Evolutionary conservation across 1,139 yeast species (phyloP).

Genomic region (Lodderomyces elongisporus): DNA sequence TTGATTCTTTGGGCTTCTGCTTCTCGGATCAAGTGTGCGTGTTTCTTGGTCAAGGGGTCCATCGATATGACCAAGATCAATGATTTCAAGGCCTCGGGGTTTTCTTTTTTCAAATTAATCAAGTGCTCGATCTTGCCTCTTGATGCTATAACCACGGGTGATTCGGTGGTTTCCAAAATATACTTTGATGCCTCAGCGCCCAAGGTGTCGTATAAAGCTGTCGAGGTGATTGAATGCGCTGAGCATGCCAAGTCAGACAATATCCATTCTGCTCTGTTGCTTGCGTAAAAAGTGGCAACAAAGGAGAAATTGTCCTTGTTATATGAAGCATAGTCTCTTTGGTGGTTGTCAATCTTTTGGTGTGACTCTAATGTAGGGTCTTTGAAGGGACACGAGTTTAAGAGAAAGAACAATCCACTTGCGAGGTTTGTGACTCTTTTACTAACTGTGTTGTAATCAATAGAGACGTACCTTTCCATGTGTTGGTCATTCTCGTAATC

Average conservation of each 20-base stretch:
- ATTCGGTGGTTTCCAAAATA: slow-evolving; percentile 30
- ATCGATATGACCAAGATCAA: slow-evolving; percentile 30
- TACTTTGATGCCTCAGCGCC: slow-evolving; percentile 32
- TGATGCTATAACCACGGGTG: slow-evolving; percentile 33
- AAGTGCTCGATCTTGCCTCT: slow-evolving; percentile 25
- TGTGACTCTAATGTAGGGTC: slow-evolving; percentile 20
- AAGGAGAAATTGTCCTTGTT: slow-evolving; percentile 25
- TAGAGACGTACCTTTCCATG: slow-evolving; percentile 15
- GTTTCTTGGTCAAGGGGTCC: slow-evolving; percentile 27
- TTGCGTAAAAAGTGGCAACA: slow-evolving; percentile 30
- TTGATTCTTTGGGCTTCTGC: slow-evolving; percentile 23
- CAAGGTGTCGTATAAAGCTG: slow-evolving; percentile 39
- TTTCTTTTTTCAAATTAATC: slow-evolving; percentile 22
- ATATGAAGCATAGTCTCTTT: slow-evolving; percentile 17
- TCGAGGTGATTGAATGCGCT: slow-evolving; percentile 31
- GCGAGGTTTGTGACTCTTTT: slow-evolving; percentile 23
- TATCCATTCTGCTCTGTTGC: slow-evolving; percentile 37
- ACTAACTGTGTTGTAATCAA: slow-evolving; percentile 20
- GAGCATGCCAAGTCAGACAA: slow-evolving; percentile 35
- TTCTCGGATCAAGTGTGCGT: slow-evolving; percentile 15
- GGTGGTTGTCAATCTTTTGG: slow-evolving; percentile 25
- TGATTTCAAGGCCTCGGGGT: slow-evolving; percentile 22
- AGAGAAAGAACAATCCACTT: slow-evolving; percentile 28
- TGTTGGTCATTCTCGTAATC: slow-evolving; percentile 25
- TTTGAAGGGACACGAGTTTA: slow-evolving; percentile 27